Conservation (phyloP, 2,329 filamentous ascomycete species). For the Byssoonygena ceratinophila region DNA sequence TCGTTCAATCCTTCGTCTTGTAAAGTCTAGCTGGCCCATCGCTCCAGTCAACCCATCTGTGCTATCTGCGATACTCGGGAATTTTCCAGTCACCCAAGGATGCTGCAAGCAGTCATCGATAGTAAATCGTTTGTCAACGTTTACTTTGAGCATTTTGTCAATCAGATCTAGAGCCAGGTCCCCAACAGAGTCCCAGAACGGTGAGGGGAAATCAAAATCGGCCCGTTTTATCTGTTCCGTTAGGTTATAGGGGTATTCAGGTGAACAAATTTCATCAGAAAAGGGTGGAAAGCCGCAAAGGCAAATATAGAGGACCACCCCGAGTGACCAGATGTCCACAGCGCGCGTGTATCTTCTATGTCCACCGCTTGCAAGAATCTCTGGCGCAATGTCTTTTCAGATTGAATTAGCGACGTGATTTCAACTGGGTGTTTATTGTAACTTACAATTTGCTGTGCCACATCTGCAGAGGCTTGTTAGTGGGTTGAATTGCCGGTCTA, state of each 20-base stretch:
- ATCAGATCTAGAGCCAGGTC: slow-evolving; percentile 87
- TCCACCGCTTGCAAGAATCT: slow-evolving; percentile 74
- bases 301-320: slow-evolving; percentile 96
- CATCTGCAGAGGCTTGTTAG: slow-evolving; percentile 40
- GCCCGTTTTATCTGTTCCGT: slow-evolving; percentile 84
- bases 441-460: slow-evolving; percentile 77
- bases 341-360: slow-evolving; percentile 86
- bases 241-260: slow-evolving; percentile 73
- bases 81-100: slow-evolving; percentile 66
- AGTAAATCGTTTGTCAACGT: slow-evolving; percentile 71
- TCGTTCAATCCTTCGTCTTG: slow-evolving; percentile 64
- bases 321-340: slow-evolving; percentile 92
- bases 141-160: slow-evolving; percentile 84
- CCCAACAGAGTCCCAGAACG: slow-evolving; percentile 85
- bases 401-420: slow-evolving; percentile 2
- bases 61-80: slow-evolving; percentile 61
- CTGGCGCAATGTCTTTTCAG: slow-evolving; percentile 67
- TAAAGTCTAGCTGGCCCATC: slow-evolving; percentile 70
- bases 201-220: slow-evolving; percentile 86
- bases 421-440: not conserved
- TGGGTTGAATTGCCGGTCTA: not conserved
- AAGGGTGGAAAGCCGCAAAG: slow-evolving; percentile 95
- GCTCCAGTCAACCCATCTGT: slow-evolving; percentile 88
- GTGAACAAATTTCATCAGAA: slow-evolving; percentile 77
- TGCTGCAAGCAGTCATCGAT: slow-evolving; percentile 86